Evolutionary conservation across 2,329 filamentous ascomycete species (phyloP).

Genomic region (Macroventuria anomochaeta): DNA sequence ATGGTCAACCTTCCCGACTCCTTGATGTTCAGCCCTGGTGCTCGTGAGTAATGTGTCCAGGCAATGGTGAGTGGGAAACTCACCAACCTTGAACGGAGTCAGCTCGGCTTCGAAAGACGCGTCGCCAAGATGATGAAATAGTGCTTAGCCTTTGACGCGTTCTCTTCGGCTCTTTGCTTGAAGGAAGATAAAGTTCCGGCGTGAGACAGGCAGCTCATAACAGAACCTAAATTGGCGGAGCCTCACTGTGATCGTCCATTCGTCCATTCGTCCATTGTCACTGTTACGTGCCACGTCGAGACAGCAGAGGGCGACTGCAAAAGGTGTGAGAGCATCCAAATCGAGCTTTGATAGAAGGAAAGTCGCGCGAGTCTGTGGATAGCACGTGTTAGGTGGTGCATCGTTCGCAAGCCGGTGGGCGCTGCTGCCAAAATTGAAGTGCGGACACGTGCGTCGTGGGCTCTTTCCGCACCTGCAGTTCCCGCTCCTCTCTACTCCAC

Average conservation of each 20-base stretch:
- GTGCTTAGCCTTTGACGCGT: background rate
- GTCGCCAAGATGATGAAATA: background rate
- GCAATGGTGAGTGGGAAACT: background rate
- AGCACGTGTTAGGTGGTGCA: background rate
- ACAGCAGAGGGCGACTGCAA: background rate
- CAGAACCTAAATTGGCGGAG: background rate
- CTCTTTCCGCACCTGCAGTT: background rate
- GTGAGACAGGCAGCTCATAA: background rate
- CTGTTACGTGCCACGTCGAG: background rate
- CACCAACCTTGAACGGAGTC: background rate
- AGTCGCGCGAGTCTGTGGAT: background rate
- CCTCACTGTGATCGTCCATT: background rate
- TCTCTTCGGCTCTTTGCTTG: background rate
- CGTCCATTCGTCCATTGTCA: no score
- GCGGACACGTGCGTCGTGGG: background rate
- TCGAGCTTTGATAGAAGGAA: background rate
- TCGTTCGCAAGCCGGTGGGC: background rate
- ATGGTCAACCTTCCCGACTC: background rate
- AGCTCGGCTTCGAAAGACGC: background rate
- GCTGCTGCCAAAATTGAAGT: no score
- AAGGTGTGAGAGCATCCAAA: background rate
- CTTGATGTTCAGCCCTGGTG: background rate
- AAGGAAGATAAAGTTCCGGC: background rate
- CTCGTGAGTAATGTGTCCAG: constrained; percentile 2
- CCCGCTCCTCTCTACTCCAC: background rate